Base-by-base conservation (phyloP, 768 basidiomycete genomes). In the Scleroderma bovista region DNA sequence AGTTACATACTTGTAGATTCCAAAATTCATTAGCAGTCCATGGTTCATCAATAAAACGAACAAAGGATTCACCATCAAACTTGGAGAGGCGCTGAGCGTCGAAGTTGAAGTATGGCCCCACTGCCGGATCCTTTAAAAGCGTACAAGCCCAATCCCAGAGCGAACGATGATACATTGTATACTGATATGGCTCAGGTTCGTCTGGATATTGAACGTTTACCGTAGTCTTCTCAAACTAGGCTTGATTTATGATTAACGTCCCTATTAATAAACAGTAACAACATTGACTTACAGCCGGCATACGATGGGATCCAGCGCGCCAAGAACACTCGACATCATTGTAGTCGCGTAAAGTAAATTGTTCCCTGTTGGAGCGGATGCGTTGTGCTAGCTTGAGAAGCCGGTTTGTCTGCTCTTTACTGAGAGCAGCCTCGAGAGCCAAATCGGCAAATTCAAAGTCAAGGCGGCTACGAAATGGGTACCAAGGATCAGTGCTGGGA, bases 11-110 rank as follows among this genome's bases (percentile, higher is more conserved):
- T 57, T 75, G 69, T 15, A 64, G 51, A 8, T 67, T 52, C 71
- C 71, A 74, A 24, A 61, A 71, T 2, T 39, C 19, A 20, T 71
- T 45, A 1, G 63, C 71, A 11, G 69, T 70, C 62, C 71, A 71
- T 15, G 73, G 71, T 46, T 75, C 67, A 39, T 69, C 51, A 23
- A 63, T 41, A 38, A 71, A 65, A 0, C 60, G 54, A 15, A 64
- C 53, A 47, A 62, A 71, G 1, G 24, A 7, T 12, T 44, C 31
- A 0, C 61, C 62, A 51, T 69, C 52, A 44, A 57, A 69, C 32
- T 59, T 64, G 52, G 46, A 72, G 3, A 56, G 50, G 13, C 40
- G 48, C 31, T 62, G 37, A 6, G 69, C 70, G 64, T 71, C 64
- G 64, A 69, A 72, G 20, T 54, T 51, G 47, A 66, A 64, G 11